Base-by-base conservation (phyloP, 164 flowering plant genomes). In the Protea cynaroides region DNA sequence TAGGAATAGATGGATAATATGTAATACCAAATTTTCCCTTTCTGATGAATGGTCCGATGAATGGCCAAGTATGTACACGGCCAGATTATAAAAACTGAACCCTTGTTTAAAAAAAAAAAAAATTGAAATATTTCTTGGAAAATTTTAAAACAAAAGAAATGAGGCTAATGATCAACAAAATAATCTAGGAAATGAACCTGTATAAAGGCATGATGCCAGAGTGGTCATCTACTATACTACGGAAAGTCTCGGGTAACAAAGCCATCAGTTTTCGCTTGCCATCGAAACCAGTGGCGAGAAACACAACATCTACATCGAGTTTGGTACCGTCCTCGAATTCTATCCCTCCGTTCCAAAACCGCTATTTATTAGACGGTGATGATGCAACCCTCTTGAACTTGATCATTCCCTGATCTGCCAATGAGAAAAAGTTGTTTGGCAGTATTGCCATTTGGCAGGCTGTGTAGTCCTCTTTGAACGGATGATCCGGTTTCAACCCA, bases 401-500 rank as follows among this genome's bases (percentile, higher is more conserved):
- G 25, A 94, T 94, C 23, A 78, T 82, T 1, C 97, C 97, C 67
- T 91, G 67, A 63, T 91, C 95, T 22, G 93, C 99, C 74, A 84
- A 85, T 0, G 76, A 17, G 69, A 91, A 94, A 82, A 94, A 91
- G 14, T 80, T 82, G 1, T 88, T 86, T 0, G 98, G 98, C 82
- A 88, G 69, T 72, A 88, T 86, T 5, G 96, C 96, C 96, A 91
- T 91, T 59, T 91, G 97, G 54, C 99, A 94, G 0, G 96, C 87
- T 7, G 93, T 96, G 40, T 85, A 89, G 74, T 94, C 97, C 65
- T 91, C 99, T 64, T 75, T 81, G 67, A 91, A 91, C 15, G 96
- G 87, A 75, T 94, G 99, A 3, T 85, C 89, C 8, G 99, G 99
- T 61, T 75, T 81, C 71, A 91, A 65, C 7, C 96, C 97, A n/a